Evolutionary conservation across 192 early-diverging fungal genomes (phyloP).

Genomic region (Anaeromyces robustus): DNA sequence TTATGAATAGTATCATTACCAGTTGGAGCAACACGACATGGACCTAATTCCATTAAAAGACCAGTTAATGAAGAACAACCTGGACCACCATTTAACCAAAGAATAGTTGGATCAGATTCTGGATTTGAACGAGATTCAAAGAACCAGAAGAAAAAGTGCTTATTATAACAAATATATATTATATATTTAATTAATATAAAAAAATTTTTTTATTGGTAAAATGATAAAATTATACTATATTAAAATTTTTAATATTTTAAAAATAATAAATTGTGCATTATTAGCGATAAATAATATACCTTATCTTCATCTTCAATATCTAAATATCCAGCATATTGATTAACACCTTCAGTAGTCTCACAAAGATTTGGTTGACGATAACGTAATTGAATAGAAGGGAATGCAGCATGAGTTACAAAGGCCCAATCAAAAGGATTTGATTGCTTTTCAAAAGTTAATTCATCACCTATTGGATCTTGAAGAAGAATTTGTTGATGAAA

Average conservation of each 20-base stretch:
- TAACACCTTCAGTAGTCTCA: conserved; percentile 20
- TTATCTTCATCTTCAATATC: neutral
- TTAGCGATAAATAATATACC: neutral
- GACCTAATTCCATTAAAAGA: conserved; percentile 69
- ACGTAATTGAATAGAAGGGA: conserved; percentile 59
- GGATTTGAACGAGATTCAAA: conserved; percentile 76
- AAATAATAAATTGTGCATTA: too few relatives aligned
- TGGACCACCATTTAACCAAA: conserved; percentile 68
- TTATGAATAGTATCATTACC: conserved; percentile 49
- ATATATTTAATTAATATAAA: too few relatives aligned
- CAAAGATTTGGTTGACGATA: conserved; percentile 67
- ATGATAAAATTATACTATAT: too few relatives aligned
- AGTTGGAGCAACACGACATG: conserved; percentile 43
- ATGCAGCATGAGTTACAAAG: conserved; percentile 29
- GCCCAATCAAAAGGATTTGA: neutral
- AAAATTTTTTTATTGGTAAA: too few relatives aligned
- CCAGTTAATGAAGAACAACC: conserved; percentile 68
- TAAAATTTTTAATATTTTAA: too few relatives aligned
- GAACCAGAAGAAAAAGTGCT: conserved; percentile 91
- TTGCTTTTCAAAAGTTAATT: neutral
- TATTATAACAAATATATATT: neutral
- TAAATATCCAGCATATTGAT: neutral
- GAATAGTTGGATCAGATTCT: conserved; percentile 54
- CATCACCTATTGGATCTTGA: neutral
- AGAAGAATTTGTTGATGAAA: neutral